Percentiles rank a stretch among this genome's conserved stretches.
phyloP scores from a whole-genome alignment of 2,329 filamentous ascomycete species.

The Fusarium nelsonii region DNA sequence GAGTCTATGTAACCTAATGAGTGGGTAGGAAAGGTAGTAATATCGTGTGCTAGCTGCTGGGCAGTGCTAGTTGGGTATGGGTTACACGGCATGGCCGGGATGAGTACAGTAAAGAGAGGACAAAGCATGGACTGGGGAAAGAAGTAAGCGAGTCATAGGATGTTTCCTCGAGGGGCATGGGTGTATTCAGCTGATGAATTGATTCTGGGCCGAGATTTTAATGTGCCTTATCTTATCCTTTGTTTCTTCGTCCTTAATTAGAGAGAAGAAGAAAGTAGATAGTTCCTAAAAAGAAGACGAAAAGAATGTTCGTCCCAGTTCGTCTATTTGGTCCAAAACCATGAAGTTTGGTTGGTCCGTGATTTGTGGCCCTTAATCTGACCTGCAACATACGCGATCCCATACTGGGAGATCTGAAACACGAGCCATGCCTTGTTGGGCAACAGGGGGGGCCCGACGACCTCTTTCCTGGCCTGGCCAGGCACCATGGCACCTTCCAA shows the following conservation, averaged over 20 bases:
- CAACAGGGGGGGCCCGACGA: not conserved
- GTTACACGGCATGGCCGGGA: conserved; percentile 22
- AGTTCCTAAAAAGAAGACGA: not conserved
- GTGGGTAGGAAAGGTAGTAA: not conserved
- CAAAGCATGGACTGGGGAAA: not conserved
- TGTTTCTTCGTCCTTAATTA: conserved; percentile 1
- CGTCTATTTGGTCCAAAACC: conserved; percentile 5
- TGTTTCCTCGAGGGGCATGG: not conserved
- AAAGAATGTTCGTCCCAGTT: conserved; percentile 1
- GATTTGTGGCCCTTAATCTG: conserved; percentile 33
- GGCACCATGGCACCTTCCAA: conserved; percentile 26
- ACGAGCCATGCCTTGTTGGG: conserved; percentile 10
- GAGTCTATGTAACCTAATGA: conserved; percentile 10
- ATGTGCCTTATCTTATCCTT: not conserved
- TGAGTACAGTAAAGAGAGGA: not conserved
- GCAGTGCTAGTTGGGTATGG: not conserved
- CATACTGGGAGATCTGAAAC: conserved; percentile 32
- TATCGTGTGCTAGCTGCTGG: not conserved
- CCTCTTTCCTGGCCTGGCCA: not conserved
- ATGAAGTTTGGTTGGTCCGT: conserved; percentile 26
- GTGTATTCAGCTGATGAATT: conserved; percentile 1
- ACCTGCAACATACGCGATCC: conserved; percentile 36
- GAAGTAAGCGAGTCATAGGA: conserved; percentile 9
- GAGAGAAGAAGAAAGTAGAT: not conserved
- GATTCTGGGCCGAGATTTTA: conserved; percentile 6